Base-by-base conservation (phyloP, 139 green algal genomes). In the Mesotaenium endlicherianum region DNA sequence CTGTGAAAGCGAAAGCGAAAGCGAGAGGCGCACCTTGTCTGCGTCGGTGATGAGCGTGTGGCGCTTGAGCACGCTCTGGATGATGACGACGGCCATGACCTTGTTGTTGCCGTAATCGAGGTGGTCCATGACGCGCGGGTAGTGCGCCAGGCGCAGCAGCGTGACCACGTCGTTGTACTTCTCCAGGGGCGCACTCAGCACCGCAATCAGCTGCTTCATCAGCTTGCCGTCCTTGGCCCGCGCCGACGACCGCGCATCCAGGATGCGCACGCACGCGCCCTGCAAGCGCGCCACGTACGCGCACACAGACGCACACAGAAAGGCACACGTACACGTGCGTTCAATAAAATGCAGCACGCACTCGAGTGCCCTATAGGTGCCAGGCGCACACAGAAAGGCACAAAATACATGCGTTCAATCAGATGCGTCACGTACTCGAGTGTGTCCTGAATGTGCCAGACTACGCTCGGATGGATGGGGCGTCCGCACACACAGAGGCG, bases 141-240 rank as follows among this genome's bases (percentile, higher is more conserved):
- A 98, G 81, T 92, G 81, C 38, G 82, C 42, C 67, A 98, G 86
- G 16, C 88, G 83, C 74, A 98, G 89, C 45, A 97, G 90, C 42
- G 87, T 92, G 3, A 93, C 88, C 20, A 95, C 83, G 55, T 95
- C 90, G 20, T 45, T 43, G 75, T 96, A 97, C 75, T 60, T 82
- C 44, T 93, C 89, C 83, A 98, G 90, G 34, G 95, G 95, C 20
- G 91, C 88, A 4, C 82, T 89, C 31, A 98, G 92, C 82, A 98
- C 86, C 31, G 86, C 82, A 76, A 95, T 87, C 64, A 98, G 85
- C 87, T 94, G 87, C 81, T 90, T 92, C 84, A 96, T 95, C 0
- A 92, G 93, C 17, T 75, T 64, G 16, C 16, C 36, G n/a, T 91
- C 88, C 30, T 34, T 70, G 45, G 77, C 79, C 40, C 71, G 84